Evolutionary conservation across 441 rosid species (phyloP).

Genomic region (Corymbia calophylla): DNA sequence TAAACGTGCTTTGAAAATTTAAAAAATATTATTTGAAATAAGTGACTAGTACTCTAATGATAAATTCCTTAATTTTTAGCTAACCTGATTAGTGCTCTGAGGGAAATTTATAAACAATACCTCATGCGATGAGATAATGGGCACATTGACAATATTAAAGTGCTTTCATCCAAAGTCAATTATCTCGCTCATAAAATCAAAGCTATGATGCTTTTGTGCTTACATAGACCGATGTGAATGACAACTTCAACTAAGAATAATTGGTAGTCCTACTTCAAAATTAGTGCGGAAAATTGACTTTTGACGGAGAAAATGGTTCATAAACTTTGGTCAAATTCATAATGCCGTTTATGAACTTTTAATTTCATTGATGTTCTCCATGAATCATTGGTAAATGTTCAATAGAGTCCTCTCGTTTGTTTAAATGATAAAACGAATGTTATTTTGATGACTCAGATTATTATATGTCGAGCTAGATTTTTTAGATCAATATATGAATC

Average conservation of each 20-base stretch:
- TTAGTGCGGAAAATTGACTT: neutral
- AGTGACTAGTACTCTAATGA: neutral
- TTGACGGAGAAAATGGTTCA: rapidly evolving
- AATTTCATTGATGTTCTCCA: rapidly evolving
- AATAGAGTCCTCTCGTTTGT: rapidly evolving
- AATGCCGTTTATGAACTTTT: rapidly evolving
- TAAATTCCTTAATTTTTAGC: neutral
- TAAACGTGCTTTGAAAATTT: neutral
- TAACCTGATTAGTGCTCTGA: neutral
- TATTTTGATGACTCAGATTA: too few relatives aligned
- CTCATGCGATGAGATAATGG: neutral
- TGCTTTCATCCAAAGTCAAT: neutral
- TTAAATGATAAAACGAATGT: rapidly evolving
- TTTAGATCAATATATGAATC: neutral
- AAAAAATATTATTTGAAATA: neutral
- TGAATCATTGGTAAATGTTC: rapidly evolving
- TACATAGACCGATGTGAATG: neutral
- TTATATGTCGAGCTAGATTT: neutral
- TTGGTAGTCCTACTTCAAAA: neutral
- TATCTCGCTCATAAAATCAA: neutral
- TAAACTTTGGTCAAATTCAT: rapidly evolving
- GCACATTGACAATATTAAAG: neutral
- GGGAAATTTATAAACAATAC: neutral
- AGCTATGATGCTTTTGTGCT: neutral
- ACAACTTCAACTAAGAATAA: neutral